A percentile compares a stretch with the other conserved stretches of the same genome.
phyloP scores from a whole-genome alignment of 306 rosid genomes.

The Aeschynomene evenia region DNA sequence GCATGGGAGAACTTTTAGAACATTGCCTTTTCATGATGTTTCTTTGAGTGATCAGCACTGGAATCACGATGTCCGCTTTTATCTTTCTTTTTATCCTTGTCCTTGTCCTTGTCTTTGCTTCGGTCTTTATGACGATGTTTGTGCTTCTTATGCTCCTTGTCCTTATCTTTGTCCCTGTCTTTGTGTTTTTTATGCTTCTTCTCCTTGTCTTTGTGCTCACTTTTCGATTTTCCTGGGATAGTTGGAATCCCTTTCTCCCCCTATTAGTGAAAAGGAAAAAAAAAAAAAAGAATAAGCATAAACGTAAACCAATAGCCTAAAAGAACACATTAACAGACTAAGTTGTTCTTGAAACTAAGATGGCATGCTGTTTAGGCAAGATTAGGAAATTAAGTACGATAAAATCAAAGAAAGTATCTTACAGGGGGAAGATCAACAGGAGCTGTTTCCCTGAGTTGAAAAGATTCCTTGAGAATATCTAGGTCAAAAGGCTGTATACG shows the following conservation, averaged over 20 bases:
- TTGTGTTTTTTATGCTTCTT: constrained; percentile 88
- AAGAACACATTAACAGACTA: background rate
- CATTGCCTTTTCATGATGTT: constrained; percentile 82
- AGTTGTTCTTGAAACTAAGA: background rate
- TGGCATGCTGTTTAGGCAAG: constrained; percentile 6
- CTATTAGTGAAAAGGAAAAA: constrained; percentile 36
- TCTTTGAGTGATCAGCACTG: constrained; percentile 80
- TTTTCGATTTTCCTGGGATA: constrained; percentile 73
- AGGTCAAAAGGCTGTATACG: constrained; percentile 82
- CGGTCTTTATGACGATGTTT: constrained; percentile 83
- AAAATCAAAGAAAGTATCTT: constrained; percentile 42
- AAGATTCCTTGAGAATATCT: constrained; percentile 81
- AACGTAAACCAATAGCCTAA: background rate
- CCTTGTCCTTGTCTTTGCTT: constrained; percentile 66
- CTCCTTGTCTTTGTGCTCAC: constrained; percentile 86
- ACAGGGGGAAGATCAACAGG: constrained; percentile 84
- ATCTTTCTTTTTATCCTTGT: constrained; percentile 83
- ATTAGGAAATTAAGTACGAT: constrained; percentile 10
- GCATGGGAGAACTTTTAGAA: constrained; percentile 15
- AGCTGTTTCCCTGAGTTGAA: constrained; percentile 76
- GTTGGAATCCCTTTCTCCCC: constrained; percentile 91
- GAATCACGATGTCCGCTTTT: constrained; percentile 84
- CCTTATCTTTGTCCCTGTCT: constrained; percentile 83
- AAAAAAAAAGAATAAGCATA: too few species aligned
- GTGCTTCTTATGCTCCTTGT: constrained; percentile 93